Evolutionary conservation across 495 filamentous ascomycete genomes (phyloP).

Genomic region (Aspergillus heteromorphus): DNA sequence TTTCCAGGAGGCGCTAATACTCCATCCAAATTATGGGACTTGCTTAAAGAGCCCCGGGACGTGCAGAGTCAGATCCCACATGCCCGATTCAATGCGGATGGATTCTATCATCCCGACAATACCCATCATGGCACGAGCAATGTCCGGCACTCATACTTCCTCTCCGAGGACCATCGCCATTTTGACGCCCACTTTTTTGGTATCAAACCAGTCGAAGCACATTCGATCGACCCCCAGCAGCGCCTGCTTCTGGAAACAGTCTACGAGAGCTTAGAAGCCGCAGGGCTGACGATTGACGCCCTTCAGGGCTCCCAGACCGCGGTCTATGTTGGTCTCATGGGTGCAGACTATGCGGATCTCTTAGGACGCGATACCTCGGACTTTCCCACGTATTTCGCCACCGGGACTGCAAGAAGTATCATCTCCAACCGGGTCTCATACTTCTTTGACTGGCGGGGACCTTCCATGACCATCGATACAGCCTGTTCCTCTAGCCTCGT

Average conservation of each 20-base stretch:
- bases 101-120: not conserved
- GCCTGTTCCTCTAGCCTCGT: conserved; percentile 45
- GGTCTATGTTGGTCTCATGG: conserved; percentile 41
- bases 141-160: not conserved
- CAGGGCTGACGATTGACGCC: conserved; percentile 26
- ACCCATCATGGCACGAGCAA: not conserved
- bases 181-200: conserved; percentile 51
- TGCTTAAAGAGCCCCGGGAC: not conserved
- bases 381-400: conserved; percentile 39
- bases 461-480: conserved; percentile 46
- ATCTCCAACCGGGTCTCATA: conserved; percentile 44
- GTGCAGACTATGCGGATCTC: conserved; percentile 42
- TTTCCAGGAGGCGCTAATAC: not conserved
- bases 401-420: conserved; percentile 38
- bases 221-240: conserved; percentile 37
- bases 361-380: conserved; percentile 26
- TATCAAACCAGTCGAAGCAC: conserved; percentile 47
- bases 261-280: conserved; percentile 53
- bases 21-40: not conserved
- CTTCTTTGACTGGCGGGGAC: conserved; percentile 46
- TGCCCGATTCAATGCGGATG: not conserved
- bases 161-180: not conserved
- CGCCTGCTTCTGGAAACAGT: conserved; percentile 48
- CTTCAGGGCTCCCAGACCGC: conserved; percentile 39
- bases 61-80: not conserved